These are phyloP conservation scores for Coemansia sp. DNA, from an alignment of 192 early-diverging fungal genomes.

Conservation along the genomic window DNA sequence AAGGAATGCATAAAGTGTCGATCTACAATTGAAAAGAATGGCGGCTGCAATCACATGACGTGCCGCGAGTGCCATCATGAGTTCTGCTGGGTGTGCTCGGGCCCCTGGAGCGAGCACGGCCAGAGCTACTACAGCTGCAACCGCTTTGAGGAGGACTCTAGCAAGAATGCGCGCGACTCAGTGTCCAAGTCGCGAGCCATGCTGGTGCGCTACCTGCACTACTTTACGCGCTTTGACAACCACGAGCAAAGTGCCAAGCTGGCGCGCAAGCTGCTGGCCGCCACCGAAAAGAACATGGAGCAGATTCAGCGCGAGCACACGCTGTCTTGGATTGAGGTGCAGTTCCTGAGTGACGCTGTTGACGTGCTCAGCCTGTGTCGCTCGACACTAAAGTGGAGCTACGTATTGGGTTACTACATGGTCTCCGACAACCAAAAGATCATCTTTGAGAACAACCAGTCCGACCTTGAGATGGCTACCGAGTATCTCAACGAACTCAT, in stretches of 20 bases:
- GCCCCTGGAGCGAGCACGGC: slow-evolving; percentile 96
- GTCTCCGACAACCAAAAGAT: slow-evolving; percentile 78
- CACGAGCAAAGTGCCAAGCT: slow-evolving; percentile 94
- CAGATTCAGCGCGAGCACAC: slow-evolving; percentile 87
- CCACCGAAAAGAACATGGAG: slow-evolving; percentile 72
- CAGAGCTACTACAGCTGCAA: slow-evolving; percentile 97
- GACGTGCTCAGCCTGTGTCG: slow-evolving; percentile 86
- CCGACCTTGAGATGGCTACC: slow-evolving; percentile 96
- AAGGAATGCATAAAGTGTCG: slow-evolving; percentile 96
- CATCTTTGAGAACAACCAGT: slow-evolving; percentile 97
- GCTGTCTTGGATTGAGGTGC: slow-evolving; percentile 98
- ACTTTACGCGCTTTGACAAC: slow-evolving; percentile 96
- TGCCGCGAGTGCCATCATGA: slow-evolving; percentile 97
- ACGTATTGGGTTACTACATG: slow-evolving; percentile 95
- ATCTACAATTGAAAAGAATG: slow-evolving; percentile 98
- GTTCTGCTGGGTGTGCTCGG: slow-evolving; percentile 99
- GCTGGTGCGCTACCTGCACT: slow-evolving; percentile 95
- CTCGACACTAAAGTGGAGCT: slow-evolving; percentile 96
- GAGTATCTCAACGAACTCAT: slow-evolving; percentile 90
- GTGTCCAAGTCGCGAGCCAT: slow-evolving; percentile 84
- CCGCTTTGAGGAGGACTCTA: slow-evolving; percentile 89
- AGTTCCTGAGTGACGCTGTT: slow-evolving; percentile 92
- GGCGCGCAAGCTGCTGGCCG: slow-evolving; percentile 66
- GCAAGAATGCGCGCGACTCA: slow-evolving; percentile 80
- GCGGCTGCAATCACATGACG: slow-evolving; percentile 99